These are phyloP conservation scores for Paramyrothecium sp. DNA, from an alignment of 2,329 filamentous ascomycete species.

Conservation along the genomic window DNA sequence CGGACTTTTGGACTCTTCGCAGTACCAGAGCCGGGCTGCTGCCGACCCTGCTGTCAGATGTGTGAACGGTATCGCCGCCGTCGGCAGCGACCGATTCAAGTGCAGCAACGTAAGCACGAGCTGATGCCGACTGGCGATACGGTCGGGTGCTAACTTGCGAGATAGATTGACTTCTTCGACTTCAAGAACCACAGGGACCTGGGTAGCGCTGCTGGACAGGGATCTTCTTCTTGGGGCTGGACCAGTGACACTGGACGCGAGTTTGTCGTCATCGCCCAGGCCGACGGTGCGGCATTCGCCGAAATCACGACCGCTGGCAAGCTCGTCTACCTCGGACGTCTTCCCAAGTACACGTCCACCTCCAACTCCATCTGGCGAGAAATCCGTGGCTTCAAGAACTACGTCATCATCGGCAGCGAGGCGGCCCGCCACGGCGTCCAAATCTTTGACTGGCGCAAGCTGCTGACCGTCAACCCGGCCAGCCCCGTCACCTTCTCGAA, in stretches of 20 bases:
- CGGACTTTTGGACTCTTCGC: conserved; percentile 3
- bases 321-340: conserved; percentile 1
- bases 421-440: conserved; percentile 53
- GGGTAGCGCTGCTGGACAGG: conserved; percentile 28
- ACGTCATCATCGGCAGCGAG: conserved; percentile 33
- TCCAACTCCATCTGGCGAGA: conserved; percentile 26
- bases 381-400: conserved; percentile 30
- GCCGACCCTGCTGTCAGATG: not conserved
- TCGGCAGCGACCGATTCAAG: conserved; percentile 40
- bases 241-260: conserved; percentile 41
- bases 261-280: conserved; percentile 42
- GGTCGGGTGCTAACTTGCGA: not conserved
- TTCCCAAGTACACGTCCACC: not conserved
- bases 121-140: not conserved
- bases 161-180: conserved; percentile 44
- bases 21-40: conserved; percentile 2
- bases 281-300: conserved; percentile 43
- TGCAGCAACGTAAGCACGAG: conserved; percentile 36
- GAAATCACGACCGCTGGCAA: conserved; percentile 29
- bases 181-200: conserved; percentile 52
- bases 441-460: conserved; percentile 59
- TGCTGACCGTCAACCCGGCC: conserved; percentile 37
- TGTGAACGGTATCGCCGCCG: conserved; percentile 24
- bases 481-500: conserved; percentile 26
- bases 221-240: conserved; percentile 36